Evolutionary conservation across 2,329 filamentous ascomycete species (phyloP), one percentile per base, ranked within the genome.

Genomic region (Ophiocordyceps camponoti-leonardi): DNA sequence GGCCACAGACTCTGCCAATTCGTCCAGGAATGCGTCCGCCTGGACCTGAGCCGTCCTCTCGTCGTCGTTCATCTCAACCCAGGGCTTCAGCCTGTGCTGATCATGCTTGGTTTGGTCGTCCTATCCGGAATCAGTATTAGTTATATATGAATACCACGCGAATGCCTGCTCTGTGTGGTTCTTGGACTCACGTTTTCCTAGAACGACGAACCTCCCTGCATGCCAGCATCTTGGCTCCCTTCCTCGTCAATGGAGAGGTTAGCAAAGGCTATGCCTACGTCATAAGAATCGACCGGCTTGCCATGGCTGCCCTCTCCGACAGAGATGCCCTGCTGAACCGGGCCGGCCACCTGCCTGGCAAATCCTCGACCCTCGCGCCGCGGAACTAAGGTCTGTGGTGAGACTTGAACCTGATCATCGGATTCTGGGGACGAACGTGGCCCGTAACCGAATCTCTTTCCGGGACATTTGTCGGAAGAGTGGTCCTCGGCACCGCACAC

Each of bases 111-210:
- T 16, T 3, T 10, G 11, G 13, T 20, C 19, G 37, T 31, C 44
- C 44, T 22, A 20, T 12, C n/a, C 18, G 35, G 6, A 19, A 39
- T 8, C n/a, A 19, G 10, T 39, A 16, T 39, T 39, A 39, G 35
- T 39, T 19, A 20, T 19, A 28, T 28, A 19, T 39, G 11, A 2
- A n/a, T 39, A 8, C 6, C 35, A 39, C 6, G 35, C 26, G 26
- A 5, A 28, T 11, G 6, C 26, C 6, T 39, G 4, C 35, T 39
- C 18, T 19, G 7, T 19, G 35, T n/a, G 20, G 39, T 20, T 23
- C 6, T 23, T n/a, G 10, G n/a, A 47, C 49, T 47, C 30, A 56
- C 54, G 35, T 52, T 50, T 35, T 54, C 51, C 56, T 53, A 59
- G 31, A 56, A 2, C n/a, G 35, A 39, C 35, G n/a, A 39, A 18